phyloP scores from a whole-genome alignment of 2,329 filamentous ascomycete species.

The Aspergillaceae sp. region DNA sequence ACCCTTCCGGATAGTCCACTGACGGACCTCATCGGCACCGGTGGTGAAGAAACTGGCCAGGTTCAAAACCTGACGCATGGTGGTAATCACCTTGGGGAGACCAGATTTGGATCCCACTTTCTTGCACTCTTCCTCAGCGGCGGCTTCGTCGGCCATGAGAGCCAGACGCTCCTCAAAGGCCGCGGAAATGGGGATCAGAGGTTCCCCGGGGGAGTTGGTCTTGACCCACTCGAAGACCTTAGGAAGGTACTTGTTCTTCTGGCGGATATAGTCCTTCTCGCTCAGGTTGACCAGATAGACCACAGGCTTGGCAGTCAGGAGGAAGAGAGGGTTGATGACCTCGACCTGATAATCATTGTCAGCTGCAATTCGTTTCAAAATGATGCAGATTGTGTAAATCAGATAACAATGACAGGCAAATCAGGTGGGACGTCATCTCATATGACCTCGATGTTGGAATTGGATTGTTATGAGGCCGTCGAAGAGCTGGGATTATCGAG shows the following conservation, averaged over 20 bases:
- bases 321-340: conserved; percentile 91
- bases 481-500: conserved; percentile 99
- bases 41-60: conserved; percentile 96
- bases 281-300: conserved; percentile 96
- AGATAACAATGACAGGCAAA: conserved; percentile 28
- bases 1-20: conserved; percentile 94
- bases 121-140: conserved; percentile 79
- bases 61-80: conserved; percentile 88
- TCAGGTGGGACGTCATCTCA: conserved; percentile 83
- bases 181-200: conserved; percentile 88
- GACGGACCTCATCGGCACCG: conserved; percentile 88
- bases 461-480: conserved; percentile 58
- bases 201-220: conserved; percentile 75
- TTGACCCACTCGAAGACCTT: conserved; percentile 96
- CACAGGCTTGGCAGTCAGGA: conserved; percentile 91
- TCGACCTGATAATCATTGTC: conserved; percentile 60
- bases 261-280: conserved; percentile 92
- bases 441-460: conserved; percentile 63
- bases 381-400: conserved; percentile 6
- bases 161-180: conserved; percentile 88
- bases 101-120: conserved; percentile 76
- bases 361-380: conserved; percentile 7
- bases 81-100: conserved; percentile 80
- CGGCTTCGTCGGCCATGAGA: conserved; percentile 66
- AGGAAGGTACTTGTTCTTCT: conserved; percentile 98